Percentiles rank a stretch among this genome's conserved stretches.
Conservation (phyloP, 257 asterid species). For the Leptodermis oblonga region DNA sequence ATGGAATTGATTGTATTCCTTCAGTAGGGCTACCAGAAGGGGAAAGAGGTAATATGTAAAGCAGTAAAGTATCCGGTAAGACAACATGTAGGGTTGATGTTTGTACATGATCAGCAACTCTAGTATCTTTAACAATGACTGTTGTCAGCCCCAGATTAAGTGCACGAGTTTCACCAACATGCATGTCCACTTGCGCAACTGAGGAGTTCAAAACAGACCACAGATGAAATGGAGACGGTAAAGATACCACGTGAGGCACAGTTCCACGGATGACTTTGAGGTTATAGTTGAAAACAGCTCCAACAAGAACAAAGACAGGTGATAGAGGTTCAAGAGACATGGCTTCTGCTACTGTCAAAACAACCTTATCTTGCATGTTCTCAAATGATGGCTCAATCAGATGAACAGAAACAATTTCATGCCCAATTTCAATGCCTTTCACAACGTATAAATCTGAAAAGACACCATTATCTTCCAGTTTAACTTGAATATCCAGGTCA, state of each 20-base stretch:
- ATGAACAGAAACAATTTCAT: constrained; percentile 74
- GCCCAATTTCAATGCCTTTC: constrained; percentile 85
- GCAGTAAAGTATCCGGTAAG: constrained; percentile 61
- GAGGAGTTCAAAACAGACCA: constrained; percentile 78
- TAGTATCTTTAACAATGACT: constrained; percentile 70
- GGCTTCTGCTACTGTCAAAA: constrained; percentile 90
- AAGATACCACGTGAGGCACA: constrained; percentile 52
- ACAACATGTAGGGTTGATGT: constrained; percentile 78
- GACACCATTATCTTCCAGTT: constrained; percentile 78
- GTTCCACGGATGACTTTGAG: constrained; percentile 73
- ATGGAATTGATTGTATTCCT: constrained; percentile 44
- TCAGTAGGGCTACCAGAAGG: constrained; percentile 46
- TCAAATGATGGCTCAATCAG: constrained; percentile 61
- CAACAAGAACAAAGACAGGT: constrained; percentile 74
- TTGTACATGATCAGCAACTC: constrained; percentile 83
- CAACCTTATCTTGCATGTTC: constrained; percentile 61
- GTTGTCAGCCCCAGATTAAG: constrained; percentile 61
- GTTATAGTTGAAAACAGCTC: constrained; percentile 62
- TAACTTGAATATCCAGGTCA: constrained; percentile 78
- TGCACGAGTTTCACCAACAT: constrained; percentile 57
- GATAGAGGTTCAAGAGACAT: constrained; percentile 92
- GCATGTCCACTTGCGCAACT: constrained; percentile 65
- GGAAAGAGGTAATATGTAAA: constrained; percentile 58
- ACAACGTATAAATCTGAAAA: constrained; percentile 80
- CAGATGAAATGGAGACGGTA: constrained; percentile 74